Base-by-base conservation (phyloP, 495 filamentous ascomycete species). In the Daldinia childiae region DNA sequence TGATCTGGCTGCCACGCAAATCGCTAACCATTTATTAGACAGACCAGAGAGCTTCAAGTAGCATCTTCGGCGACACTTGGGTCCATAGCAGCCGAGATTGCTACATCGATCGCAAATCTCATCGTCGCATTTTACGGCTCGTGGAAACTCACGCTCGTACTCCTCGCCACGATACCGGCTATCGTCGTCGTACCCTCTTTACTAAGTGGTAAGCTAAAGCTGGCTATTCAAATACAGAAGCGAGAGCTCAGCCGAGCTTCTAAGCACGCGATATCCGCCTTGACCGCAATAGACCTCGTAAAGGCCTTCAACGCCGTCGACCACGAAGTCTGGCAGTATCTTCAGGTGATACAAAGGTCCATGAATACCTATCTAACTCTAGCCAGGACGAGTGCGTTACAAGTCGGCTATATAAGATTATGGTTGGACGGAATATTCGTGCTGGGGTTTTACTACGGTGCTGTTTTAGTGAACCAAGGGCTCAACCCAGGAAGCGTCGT, bases 401-500 rank as follows among this genome's bases (percentile, higher is more conserved):
- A 97, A 74, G 87, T 92, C 62, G 88, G 90, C 0, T 86, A 92
- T 51, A 84, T 92, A 48, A 89, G 90, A 48, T 84, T 97, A 69
- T 87, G 92, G 80, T 90, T 89, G 36, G 86, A 93, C 15, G 84
- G 84, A 2, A 90, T 98, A 80, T 97, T 98, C 62, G 91, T 97
- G 0, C 88, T 93, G 71, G 95, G 94, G 0, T 98, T 99, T 72
- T 98, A 92, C 88, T 97, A 93, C 77, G 94, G 94, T 0, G 87
- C 89, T 57, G 78, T 85, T 1, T 82, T 97, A 6, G 88, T 93
- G 19, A 79, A 79, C 11, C 76, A 80, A 7, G 79, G 80, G 6
- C 38, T 88, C 41, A 84, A 84, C 14, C 81, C 93, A 0, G 94
- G 91, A 6, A 84, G 90, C 54, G 88, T 97, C 17, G 76, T 97